Percentiles rank a stretch among this genome's conserved stretches.
Conservation (phyloP, 331 rosid species). For the Malus hybrid region DNA sequence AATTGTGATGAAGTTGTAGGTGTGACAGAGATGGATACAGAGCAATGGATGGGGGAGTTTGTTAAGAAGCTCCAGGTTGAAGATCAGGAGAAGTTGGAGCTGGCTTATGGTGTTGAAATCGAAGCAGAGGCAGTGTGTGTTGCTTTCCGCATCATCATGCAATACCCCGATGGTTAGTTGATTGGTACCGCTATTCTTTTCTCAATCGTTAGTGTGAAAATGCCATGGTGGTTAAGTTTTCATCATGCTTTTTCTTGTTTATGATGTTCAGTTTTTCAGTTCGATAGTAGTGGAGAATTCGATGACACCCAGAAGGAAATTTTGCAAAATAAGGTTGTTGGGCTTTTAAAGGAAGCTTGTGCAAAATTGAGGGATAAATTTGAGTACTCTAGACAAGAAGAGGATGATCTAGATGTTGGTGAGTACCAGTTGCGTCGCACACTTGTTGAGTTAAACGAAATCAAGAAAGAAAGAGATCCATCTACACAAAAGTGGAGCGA, state of each 20-base stretch:
- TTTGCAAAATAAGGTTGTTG: constrained; percentile 8
- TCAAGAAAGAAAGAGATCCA: constrained; percentile 7
- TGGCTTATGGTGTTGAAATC: constrained; percentile 10
- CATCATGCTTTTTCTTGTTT: neutral
- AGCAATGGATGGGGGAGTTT: constrained; percentile 4
- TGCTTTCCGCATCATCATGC: constrained; percentile 1
- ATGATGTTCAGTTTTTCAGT: neutral
- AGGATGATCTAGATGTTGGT: constrained; percentile 9
- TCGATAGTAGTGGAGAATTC: neutral
- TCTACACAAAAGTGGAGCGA: constrained; percentile 12
- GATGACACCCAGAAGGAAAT: constrained; percentile 2
- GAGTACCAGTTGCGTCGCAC: constrained; percentile 10
- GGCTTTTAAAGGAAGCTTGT: constrained; percentile 8
- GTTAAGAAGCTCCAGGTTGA: neutral
- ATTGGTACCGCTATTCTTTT: neutral
- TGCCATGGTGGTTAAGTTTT: neutral
- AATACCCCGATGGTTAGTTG: constrained; percentile 9
- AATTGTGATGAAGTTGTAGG: neutral
- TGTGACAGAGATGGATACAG: neutral
- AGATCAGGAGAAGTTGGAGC: constrained; percentile 13
- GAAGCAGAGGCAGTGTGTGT: neutral
- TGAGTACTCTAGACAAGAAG: constrained; percentile 12
- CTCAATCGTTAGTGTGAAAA: neutral
- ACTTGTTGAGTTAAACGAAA: constrained; percentile 10
- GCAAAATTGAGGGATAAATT: constrained; percentile 4